Evolutionary conservation across 768 basidiomycete genomes (phyloP), one percentile per base, ranked within the genome.

Genomic region (Agrocybe praecox): DNA sequence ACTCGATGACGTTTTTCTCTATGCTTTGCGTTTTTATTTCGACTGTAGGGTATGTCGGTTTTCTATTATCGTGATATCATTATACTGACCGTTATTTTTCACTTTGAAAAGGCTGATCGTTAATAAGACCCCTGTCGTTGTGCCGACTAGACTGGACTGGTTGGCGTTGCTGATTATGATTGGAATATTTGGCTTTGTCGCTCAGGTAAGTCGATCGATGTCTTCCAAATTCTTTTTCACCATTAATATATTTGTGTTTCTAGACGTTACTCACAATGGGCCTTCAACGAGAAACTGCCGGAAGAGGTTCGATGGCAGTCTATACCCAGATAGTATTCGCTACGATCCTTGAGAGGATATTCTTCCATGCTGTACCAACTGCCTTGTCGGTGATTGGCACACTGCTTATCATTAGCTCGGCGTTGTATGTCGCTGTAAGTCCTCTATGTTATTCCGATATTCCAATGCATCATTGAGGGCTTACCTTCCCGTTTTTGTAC

Each of bases 1-100:
- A 95, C 65, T 74, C 80, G 2, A 76, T 93, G 62, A 70, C 79
- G 0, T 90, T 82, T 52, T 93, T 88, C 67, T 83, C 87, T 1
- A 67, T 79, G 7, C 76, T 81, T 61, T 86, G 82, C 46, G 77
- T 86, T 1, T 52, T 76, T 21, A 67, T 71, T 34, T 71, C 76
- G 2, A 53, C 64, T 17, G 60, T 75, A 22, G 65, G 67, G 77
- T 78, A 53, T 19, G 19, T 19, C 32, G 15, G 45, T 14, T 34
- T 34, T 11, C 11, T 22, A 6, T 46, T 7, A 32, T 21, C 33
- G 8, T 48, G 10, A 33, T 4, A 3, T 40, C 5, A 40, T 15
- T 14, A 40, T 5, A 12, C 9, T n/a, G n/a, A 15, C 2, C 21
- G 34, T 21, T 22, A 21, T 23, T 9, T 29, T n/a, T 6, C n/a